phyloP scores from a whole-genome alignment of 768 basidiomycete species.

The Epithele typhae region DNA sequence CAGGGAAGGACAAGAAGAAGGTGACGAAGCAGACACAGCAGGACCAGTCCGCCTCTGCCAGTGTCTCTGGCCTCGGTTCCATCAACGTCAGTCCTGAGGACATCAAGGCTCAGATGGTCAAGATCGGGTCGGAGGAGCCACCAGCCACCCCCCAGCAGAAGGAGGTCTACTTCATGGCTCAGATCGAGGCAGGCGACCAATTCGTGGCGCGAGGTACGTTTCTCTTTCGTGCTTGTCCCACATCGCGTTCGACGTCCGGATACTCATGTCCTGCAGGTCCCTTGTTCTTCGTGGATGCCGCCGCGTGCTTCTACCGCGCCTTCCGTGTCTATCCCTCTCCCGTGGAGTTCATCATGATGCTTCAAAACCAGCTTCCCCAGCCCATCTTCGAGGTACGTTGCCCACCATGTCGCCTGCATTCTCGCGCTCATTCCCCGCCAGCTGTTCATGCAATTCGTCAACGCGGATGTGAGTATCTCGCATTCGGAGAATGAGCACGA shows the following conservation, averaged over 20 bases:
- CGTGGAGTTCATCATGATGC: conserved; percentile 91
- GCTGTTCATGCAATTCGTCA: conserved; percentile 81
- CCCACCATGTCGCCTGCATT: background rate
- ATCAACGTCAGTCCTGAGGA: conserved; percentile 38
- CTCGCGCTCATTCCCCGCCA: conserved; percentile 22
- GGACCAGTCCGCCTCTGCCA: conserved; percentile 36
- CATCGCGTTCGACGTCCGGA: background rate
- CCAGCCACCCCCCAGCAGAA: conserved; percentile 70
- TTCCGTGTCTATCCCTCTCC: conserved; percentile 93
- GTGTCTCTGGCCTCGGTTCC: too few relatives aligned
- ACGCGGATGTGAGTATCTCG: conserved; percentile 80
- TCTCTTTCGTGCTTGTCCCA: too few relatives aligned
- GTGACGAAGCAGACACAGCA: conserved; percentile 54
- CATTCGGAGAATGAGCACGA: conserved; percentile 33
- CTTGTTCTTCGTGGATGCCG: conserved; percentile 70
- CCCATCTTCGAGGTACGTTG: conserved; percentile 68
- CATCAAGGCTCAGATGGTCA: conserved; percentile 59
- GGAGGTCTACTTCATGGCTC: conserved; percentile 89
- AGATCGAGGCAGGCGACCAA: conserved; percentile 85
- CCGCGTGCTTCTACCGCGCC: conserved; percentile 89
- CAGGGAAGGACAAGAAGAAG: conserved; percentile 93
- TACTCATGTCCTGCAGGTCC: conserved; percentile 65
- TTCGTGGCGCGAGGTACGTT: conserved; percentile 67
- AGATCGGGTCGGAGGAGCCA: conserved; percentile 63
- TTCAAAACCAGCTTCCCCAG: conserved; percentile 84